phyloP scores from a whole-genome alignment of 805 yeast genomes.

The Phaffomyces thermotolerans region DNA sequence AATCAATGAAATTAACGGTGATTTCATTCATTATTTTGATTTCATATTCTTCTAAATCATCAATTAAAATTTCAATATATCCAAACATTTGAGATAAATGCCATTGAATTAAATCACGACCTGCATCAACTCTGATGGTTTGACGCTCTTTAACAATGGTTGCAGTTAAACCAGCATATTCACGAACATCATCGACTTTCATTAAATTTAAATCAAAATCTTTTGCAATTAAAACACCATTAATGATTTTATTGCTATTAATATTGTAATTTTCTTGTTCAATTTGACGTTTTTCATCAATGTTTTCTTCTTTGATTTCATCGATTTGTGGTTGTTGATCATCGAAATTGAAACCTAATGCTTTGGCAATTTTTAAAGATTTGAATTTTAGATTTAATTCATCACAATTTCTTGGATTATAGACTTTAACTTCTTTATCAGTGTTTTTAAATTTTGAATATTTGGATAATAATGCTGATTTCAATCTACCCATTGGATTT shows the following conservation, averaged over 20 bases:
- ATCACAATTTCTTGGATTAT: slow-evolving; percentile 88
- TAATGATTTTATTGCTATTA: slow-evolving; percentile 38
- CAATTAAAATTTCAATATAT: slow-evolving; percentile 53
- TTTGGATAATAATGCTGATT: slow-evolving; percentile 85
- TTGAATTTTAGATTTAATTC: slow-evolving; percentile 69
- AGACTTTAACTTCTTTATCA: slow-evolving; percentile 83
- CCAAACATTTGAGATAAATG: slow-evolving; percentile 97
- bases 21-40: slow-evolving; percentile 61
- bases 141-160: slow-evolving; percentile 81
- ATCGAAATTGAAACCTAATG: slow-evolving; percentile 47
- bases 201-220: slow-evolving; percentile 83
- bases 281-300: neutral
- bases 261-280: neutral
- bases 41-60: slow-evolving; percentile 43
- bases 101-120: slow-evolving; percentile 74
- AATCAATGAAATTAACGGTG: slow-evolving; percentile 39
- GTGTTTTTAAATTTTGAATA: slow-evolving; percentile 78
- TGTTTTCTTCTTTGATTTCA: slow-evolving; percentile 24
- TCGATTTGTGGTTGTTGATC: too few relatives aligned
- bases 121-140: slow-evolving; percentile 69
- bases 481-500: slow-evolving; percentile 96
- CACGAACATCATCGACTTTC: slow-evolving; percentile 81
- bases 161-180: slow-evolving; percentile 79
- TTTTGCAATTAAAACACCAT: slow-evolving; percentile 86
- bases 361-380: slow-evolving; percentile 79